phyloP scores from a whole-genome alignment of 345 rosid genomes.

The rapeseed (Brassica napus) region DNA sequence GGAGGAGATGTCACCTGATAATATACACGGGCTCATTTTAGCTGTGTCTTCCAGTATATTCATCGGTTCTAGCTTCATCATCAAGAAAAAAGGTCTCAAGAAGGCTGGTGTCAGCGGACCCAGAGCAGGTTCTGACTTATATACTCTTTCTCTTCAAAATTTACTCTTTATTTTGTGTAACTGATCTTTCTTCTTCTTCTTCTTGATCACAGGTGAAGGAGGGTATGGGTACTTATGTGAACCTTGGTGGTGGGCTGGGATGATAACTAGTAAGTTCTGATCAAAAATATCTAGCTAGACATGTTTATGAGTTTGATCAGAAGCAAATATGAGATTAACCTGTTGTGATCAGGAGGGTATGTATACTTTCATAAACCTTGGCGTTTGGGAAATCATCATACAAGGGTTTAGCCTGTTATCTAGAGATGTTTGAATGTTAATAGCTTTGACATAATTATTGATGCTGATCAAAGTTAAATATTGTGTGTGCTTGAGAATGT shows the following conservation, averaged over 20 bases:
- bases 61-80: conserved; percentile 89
- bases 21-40: conserved; percentile 72
- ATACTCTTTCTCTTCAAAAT: neutral
- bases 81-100: conserved; percentile 85
- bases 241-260: conserved; percentile 99
- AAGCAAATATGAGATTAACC: neutral
- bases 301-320: neutral
- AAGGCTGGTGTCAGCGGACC: conserved; percentile 66
- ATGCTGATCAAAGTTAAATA: neutral
- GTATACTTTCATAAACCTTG: too few relatives aligned
- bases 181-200: neutral
- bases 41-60: conserved; percentile 86
- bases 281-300: neutral
- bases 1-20: conserved; percentile 60
- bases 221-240: conserved; percentile 77
- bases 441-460: neutral
- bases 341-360: too few relatives aligned
- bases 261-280: conserved; percentile 69
- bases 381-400: too few relatives aligned
- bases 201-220: conserved; percentile 57
- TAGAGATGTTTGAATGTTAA: too few relatives aligned
- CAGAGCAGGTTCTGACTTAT: conserved; percentile 58
- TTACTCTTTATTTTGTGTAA: neutral
- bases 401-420: too few relatives aligned
- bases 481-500: neutral